Conservation (phyloP, 2,329 filamentous ascomycete genomes). For the Colletotrichum chlorophyti region DNA sequence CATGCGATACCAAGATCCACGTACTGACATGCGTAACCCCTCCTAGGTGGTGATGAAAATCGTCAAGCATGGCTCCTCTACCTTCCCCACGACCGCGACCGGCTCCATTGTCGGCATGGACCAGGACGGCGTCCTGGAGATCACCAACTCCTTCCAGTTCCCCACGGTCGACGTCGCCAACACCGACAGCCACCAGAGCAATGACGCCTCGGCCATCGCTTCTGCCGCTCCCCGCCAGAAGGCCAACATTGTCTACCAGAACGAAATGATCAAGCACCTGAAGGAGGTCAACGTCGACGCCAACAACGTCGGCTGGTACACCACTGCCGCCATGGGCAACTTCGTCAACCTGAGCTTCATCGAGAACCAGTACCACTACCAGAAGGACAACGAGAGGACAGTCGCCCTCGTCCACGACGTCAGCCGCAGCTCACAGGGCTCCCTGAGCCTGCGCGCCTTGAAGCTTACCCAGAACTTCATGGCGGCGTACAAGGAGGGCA, state of each 20-base stretch:
- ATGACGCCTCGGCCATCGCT: conserved; percentile 76
- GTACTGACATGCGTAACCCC: conserved; percentile 32
- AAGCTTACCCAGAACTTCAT: conserved; percentile 88
- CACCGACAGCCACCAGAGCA: conserved; percentile 78
- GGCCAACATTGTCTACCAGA: conserved; percentile 86
- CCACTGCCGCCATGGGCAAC: conserved; percentile 97
- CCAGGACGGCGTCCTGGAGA: conserved; percentile 77
- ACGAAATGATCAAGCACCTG: conserved; percentile 95
- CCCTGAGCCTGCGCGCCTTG: conserved; percentile 89
- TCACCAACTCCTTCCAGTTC: conserved; percentile 96
- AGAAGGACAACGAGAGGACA: conserved; percentile 90
- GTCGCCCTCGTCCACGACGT: conserved; percentile 94
- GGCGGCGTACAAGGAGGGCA: conserved; percentile 91
- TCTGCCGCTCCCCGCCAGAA: conserved; percentile 92
- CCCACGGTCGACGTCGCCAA: conserved; percentile 78
- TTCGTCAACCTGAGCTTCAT: conserved; percentile 95
- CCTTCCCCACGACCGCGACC: conserved; percentile 88
- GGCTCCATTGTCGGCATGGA: conserved; percentile 96
- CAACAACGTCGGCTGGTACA: conserved; percentile 98
- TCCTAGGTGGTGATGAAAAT: conserved; percentile 95
- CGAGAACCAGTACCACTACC: conserved; percentile 98
- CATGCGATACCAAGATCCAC: neutral
- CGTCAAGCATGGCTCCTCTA: conserved; percentile 89
- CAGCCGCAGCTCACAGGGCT: conserved; percentile 91
- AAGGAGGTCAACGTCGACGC: conserved; percentile 98